Percentiles rank a stretch among this genome's conserved stretches.
Evolutionary conservation across 768 basidiomycete genomes (phyloP).

Genomic region (Leccinellum rugosiceps): DNA sequence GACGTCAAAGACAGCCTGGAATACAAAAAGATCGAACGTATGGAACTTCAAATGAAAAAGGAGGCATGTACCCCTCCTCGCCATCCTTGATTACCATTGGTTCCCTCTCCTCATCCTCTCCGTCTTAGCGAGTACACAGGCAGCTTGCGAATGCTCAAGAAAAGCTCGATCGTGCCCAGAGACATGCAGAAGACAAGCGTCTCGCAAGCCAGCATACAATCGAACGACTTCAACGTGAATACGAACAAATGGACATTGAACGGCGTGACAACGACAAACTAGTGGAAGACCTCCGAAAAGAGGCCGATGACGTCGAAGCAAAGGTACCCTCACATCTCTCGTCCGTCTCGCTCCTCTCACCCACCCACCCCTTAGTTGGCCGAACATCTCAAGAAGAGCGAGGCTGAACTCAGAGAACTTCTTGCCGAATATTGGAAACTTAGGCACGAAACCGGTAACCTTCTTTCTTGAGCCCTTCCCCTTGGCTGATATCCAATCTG

Average conservation of each 20-base stretch:
- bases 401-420: conserved; percentile 76
- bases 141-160: conserved; percentile 80
- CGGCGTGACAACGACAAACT: conserved; percentile 76
- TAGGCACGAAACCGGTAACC: conserved; percentile 67
- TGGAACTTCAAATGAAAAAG: conserved; percentile 60
- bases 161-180: conserved; percentile 76
- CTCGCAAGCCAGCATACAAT: conserved; percentile 69
- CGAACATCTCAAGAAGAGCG: conserved; percentile 70
- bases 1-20: conserved; percentile 68
- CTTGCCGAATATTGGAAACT: conserved; percentile 82
- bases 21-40: conserved; percentile 71
- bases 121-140: conserved; percentile 66
- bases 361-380: conserved; percentile 51
- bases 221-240: conserved; percentile 72
- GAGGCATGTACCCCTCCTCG: conserved; percentile 46
- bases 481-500: conserved; percentile 3
- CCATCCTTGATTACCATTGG: not conserved
- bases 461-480: not conserved
- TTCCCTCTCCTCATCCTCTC: not conserved
- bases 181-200: conserved; percentile 78
- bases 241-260: conserved; percentile 73
- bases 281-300: conserved; percentile 68
- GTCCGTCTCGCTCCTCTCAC: not conserved
- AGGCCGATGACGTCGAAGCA: conserved; percentile 64
- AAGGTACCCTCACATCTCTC: conserved; percentile 41